Percentiles rank a stretch among this genome's conserved stretches.
phyloP scores from a whole-genome alignment of 768 basidiomycete species.

The Mycena kentingensis region DNA sequence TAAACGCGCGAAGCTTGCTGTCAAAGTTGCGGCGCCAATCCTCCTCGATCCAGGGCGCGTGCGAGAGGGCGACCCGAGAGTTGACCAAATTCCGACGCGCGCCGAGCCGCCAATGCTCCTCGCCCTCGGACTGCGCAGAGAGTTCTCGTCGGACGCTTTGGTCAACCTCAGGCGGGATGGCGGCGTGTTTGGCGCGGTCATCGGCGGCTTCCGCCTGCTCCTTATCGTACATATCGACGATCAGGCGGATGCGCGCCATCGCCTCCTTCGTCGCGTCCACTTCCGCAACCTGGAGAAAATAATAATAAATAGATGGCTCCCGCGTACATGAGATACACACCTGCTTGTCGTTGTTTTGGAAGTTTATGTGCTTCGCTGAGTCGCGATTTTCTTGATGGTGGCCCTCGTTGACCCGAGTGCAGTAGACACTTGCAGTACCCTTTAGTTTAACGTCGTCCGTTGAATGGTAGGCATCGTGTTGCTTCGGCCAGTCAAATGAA shows the following conservation, averaged over 20 bases:
- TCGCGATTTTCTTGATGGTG: slow-evolving; percentile 6
- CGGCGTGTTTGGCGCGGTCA: not conserved
- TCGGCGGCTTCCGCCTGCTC: not conserved
- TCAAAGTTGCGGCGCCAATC: not conserved
- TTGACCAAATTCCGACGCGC: slow-evolving; percentile 1
- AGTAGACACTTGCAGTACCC: slow-evolving; percentile 10
- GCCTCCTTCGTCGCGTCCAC: slow-evolving; percentile 14
- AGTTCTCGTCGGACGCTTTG: not conserved
- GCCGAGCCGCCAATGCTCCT: slow-evolving; percentile 11
- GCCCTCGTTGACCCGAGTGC: slow-evolving; percentile 16
- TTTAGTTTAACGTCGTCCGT: slow-evolving; percentile 3
- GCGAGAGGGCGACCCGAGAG: not conserved
- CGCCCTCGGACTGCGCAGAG: not conserved
- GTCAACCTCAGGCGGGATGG: not conserved
- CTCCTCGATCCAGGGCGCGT: not conserved
- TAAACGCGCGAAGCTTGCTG: not conserved
- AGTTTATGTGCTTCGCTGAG: not conserved
- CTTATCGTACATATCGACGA: slow-evolving; percentile 11
- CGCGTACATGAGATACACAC: not conserved
- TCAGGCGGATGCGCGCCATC: slow-evolving; percentile 19
- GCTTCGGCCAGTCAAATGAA: slow-evolving; percentile 11
- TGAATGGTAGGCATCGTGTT: slow-evolving; percentile 9
- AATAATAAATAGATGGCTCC: not conserved
- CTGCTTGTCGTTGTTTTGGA: slow-evolving; percentile 6
- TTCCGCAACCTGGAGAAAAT: not conserved